Conservation (phyloP, 2,329 filamentous ascomycete species). For the Chrysosporium queenslandicum region DNA sequence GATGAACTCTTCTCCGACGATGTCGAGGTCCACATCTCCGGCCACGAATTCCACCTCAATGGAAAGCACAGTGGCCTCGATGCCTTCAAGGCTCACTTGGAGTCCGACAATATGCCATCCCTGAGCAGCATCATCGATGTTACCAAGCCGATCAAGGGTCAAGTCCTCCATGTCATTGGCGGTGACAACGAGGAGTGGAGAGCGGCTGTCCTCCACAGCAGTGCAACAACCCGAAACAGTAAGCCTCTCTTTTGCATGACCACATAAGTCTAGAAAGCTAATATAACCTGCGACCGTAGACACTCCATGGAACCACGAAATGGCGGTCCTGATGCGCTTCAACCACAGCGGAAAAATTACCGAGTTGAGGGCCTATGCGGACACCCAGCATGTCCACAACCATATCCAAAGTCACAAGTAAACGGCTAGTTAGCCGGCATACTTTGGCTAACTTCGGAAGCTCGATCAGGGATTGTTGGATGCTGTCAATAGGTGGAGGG, state of each 20-base stretch:
- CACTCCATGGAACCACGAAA: constrained; percentile 14
- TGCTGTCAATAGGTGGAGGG: neutral
- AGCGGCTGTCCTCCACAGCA: constrained; percentile 13
- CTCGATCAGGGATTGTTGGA: neutral
- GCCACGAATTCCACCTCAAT: constrained; percentile 11
- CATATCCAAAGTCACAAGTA: constrained; percentile 12
- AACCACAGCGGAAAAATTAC: constrained; percentile 13
- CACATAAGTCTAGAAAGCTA: neutral
- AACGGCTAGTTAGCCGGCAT: neutral
- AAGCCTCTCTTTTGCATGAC: neutral
- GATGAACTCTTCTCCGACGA: constrained; percentile 12
- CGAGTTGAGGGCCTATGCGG: constrained; percentile 11
- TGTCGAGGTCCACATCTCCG: constrained; percentile 12
- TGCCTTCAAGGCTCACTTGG: constrained; percentile 9
- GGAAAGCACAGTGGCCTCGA: constrained; percentile 10
- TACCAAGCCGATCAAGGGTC: constrained; percentile 11
- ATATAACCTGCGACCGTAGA: neutral
- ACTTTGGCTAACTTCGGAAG: neutral
- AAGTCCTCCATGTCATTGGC: constrained; percentile 12
- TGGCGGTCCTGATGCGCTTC: constrained; percentile 12
- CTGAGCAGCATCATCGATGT: constrained; percentile 10
- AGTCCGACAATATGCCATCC: constrained; percentile 13
- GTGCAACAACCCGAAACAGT: constrained; percentile 13
- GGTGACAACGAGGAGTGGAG: constrained; percentile 11
- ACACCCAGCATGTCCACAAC: constrained; percentile 11